Percentiles rank a stretch among this genome's conserved stretches.
phyloP scores from a whole-genome alignment of 257 asterid genomes.

The Jaltomata sinuosa region DNA sequence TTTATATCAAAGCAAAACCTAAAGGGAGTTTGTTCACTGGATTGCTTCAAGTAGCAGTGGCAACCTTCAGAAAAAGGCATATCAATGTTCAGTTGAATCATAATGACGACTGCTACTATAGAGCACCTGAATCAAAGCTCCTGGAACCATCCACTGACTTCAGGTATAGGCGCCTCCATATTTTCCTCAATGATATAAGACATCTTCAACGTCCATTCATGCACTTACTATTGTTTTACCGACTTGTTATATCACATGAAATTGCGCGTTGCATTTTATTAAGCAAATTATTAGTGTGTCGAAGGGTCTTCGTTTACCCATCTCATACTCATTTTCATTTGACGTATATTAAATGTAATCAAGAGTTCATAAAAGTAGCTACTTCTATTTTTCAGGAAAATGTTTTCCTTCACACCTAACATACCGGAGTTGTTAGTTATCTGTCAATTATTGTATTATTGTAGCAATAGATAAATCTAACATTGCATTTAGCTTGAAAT shows the following conservation, averaged over 20 bases:
- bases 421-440: not conserved
- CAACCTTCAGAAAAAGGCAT: slow-evolving; percentile 13
- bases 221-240: not conserved
- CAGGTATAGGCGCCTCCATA: not conserved
- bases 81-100: not conserved
- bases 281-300: not conserved
- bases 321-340: not conserved
- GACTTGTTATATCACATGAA: not conserved
- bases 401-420: not conserved
- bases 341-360: not conserved
- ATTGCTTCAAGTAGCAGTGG: slow-evolving; percentile 10
- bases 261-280: not conserved
- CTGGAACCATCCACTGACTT: not conserved
- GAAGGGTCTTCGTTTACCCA: not conserved
- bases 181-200: not conserved
- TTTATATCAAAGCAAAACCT: slow-evolving; percentile 2
- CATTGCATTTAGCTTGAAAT: not conserved
- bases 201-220: not conserved
- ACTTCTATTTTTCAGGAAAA: not conserved
- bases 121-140: not conserved
- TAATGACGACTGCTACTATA: not conserved
- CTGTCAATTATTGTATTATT: not conserved
- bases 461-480: not conserved
- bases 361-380: not conserved
- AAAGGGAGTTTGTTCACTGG: slow-evolving; percentile 10